Percentiles rank a stretch among this genome's conserved stretches.
phyloP scores from a whole-genome alignment of 192 early-diverging fungal species.

The Coemansia sp. region DNA sequence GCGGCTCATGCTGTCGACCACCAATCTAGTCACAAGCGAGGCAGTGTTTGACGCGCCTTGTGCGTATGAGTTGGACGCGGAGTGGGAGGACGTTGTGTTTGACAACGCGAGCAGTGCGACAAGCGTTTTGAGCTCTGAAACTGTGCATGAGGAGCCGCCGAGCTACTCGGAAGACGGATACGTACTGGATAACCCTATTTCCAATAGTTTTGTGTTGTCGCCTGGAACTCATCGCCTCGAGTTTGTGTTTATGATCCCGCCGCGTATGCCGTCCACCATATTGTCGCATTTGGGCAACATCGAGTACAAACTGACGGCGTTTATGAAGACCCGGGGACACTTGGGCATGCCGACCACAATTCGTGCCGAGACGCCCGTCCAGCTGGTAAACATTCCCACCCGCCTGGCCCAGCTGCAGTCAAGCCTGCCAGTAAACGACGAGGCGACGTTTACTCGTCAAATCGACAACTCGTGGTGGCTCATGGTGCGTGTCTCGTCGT shows the following conservation, averaged over 20 bases:
- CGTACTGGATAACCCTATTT: neutral
- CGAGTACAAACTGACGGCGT: constrained; percentile 22
- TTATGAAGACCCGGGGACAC: constrained; percentile 14
- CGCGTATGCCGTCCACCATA: constrained; percentile 37
- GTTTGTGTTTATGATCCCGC: constrained; percentile 34
- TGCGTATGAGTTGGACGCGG: neutral
- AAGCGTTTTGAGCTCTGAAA: neutral
- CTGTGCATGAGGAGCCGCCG: constrained; percentile 3
- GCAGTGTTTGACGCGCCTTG: neutral
- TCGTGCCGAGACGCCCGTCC: constrained; percentile 18
- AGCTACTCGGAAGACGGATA: neutral
- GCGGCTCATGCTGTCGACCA: constrained; percentile 7
- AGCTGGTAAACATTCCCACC: constrained; percentile 34
- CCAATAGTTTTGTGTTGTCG: constrained; percentile 16
- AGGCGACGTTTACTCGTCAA: constrained; percentile 37
- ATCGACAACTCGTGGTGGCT: constrained; percentile 40
- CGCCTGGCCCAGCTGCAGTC: constrained; percentile 18
- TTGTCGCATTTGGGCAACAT: constrained; percentile 39
- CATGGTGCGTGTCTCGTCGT: constrained; percentile 22
- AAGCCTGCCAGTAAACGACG: constrained; percentile 25
- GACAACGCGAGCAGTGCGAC: constrained; percentile 16
- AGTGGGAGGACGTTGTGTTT: constrained; percentile 14
- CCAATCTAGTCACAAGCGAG: constrained; percentile 11
- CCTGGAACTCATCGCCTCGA: constrained; percentile 26
- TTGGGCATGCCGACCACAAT: neutral